phyloP scores from a whole-genome alignment of 2,329 filamentous ascomycete species.

The Trichoderma endophyticum region DNA sequence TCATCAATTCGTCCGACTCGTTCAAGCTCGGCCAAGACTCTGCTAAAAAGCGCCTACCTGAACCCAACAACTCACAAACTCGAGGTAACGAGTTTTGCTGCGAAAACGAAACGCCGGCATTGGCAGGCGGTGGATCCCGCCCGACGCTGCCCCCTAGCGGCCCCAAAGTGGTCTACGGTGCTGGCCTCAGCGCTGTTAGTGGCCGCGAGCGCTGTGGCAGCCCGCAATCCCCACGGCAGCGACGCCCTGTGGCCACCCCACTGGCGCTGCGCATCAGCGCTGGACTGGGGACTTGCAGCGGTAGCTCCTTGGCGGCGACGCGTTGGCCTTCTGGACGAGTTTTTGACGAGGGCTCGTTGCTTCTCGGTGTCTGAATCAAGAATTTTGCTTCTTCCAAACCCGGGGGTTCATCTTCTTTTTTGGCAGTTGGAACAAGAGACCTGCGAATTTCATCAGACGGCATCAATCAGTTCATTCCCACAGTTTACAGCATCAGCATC shows the following conservation, averaged over 20 bases:
- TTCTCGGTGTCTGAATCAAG: not conserved
- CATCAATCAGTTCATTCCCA: not conserved
- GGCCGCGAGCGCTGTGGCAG: not conserved
- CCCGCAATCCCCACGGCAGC: not conserved
- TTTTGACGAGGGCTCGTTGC: not conserved
- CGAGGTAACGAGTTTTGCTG: not conserved
- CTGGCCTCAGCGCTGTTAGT: not conserved
- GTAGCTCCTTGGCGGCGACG: slow-evolving; percentile 6
- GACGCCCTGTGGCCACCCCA: not conserved
- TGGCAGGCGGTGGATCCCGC: not conserved
- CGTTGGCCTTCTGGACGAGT: not conserved
- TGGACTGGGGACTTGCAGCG: slow-evolving; percentile 1
- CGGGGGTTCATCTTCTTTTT: not conserved
- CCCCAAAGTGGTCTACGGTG: not conserved
- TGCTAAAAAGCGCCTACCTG: too few relatives aligned
- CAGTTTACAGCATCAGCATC: not conserved
- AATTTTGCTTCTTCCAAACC: not conserved
- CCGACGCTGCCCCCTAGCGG: not conserved
- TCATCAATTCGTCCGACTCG: not conserved
- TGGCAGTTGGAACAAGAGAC: not conserved
- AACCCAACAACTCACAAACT: not conserved
- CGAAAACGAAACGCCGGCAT: not conserved
- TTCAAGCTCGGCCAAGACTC: not conserved
- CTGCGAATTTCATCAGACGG: not conserved
- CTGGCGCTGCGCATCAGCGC: slow-evolving; percentile 5